These are phyloP conservation scores for Smittium mucronatum DNA, from an alignment of 371 early-diverging fungal genomes.

Conservation along the genomic window DNA sequence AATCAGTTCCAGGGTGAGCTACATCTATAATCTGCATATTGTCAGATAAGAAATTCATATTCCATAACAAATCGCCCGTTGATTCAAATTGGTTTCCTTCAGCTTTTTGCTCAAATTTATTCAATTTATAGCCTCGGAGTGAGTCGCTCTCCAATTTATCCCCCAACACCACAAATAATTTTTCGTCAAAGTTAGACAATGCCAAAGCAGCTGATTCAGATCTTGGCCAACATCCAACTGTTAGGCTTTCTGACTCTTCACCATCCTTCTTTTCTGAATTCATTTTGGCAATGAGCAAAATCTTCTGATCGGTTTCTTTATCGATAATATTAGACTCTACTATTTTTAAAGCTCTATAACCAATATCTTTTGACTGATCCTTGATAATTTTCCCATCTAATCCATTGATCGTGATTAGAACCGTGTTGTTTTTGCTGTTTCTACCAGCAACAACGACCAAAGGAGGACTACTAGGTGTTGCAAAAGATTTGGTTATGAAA, in stretches of 20 bases:
- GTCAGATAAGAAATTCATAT: conserved; percentile 21
- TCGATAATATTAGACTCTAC: not conserved
- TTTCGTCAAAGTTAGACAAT: conserved; percentile 9
- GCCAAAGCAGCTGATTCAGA: not conserved
- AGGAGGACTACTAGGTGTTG: not conserved
- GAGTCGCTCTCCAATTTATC: conserved; percentile 20
- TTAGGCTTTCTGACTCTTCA: not conserved
- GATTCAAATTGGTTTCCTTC: too few species aligned
- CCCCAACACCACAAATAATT: conserved; percentile 26
- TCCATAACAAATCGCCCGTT: conserved; percentile 18
- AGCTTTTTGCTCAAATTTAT: conserved; percentile 8
- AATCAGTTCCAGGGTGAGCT: conserved; percentile 27
- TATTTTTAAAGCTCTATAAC: not conserved
- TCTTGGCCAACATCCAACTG: not conserved
- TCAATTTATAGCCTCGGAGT: conserved; percentile 20
- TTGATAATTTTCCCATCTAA: conserved; percentile 6
- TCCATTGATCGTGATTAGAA: conserved; percentile 7
- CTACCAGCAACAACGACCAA: conserved; percentile 63
- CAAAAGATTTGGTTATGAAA: conserved; percentile 22
- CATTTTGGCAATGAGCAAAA: not conserved
- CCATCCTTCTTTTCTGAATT: not conserved
- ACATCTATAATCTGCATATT: conserved; percentile 20
- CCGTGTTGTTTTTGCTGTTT: conserved; percentile 28
- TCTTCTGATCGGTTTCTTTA: not conserved
- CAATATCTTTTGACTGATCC: not conserved